Base-by-base conservation (phyloP, 2,329 filamentous ascomycete species). In the Bipolaris cookei region DNA sequence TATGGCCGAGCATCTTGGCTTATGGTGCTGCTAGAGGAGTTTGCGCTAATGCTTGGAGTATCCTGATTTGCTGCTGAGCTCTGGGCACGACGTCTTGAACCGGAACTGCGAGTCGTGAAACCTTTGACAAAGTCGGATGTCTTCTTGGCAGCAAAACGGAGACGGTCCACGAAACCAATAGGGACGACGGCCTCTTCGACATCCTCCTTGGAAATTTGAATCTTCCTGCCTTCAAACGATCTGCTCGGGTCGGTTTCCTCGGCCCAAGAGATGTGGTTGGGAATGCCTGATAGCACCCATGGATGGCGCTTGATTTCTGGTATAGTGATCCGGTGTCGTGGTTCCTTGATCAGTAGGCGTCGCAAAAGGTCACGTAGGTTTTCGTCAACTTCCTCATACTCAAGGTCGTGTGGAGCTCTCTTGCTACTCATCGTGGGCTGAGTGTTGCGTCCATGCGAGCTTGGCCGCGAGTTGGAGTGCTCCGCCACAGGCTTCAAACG, bases 301-400 rank as follows among this genome's bases (percentile, higher is more conserved):
- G 89, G 88, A 72, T 99, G 95, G 58, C 90, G 89, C 76, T 98
- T 98, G 69, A 98, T 94, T 67, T 97, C 94, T 58, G 89, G 88
- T 49, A 99, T 81, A 6, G 91, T 90, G 68, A 99, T 97, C 37
- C 95, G 88, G 77, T 93, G 88, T 28, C 90, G 84, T 0, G 94
- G 93, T 70, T 98, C 92, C 78, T 98, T 99, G 65, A 85, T 88
- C 56, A 99, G 83, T 79, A 99, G 88, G 64, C 88, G 86, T 46
- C 81, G 83, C 25, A 99, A 78, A 11, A 99, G 82, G 72, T 99
- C 91, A 51, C 88, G 84, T 7, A 99, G 80, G 10, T 90, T 83
- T 44, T 92, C 88, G 62, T 94, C 90, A 28, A 99, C 86, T 11
- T 91, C 86, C 74, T 99, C 95, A 67, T 97, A 97, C 11, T 86